Evolutionary conservation across 371 early-diverging fungal species (phyloP).

Genomic region (Apophysomyces elegans): DNA sequence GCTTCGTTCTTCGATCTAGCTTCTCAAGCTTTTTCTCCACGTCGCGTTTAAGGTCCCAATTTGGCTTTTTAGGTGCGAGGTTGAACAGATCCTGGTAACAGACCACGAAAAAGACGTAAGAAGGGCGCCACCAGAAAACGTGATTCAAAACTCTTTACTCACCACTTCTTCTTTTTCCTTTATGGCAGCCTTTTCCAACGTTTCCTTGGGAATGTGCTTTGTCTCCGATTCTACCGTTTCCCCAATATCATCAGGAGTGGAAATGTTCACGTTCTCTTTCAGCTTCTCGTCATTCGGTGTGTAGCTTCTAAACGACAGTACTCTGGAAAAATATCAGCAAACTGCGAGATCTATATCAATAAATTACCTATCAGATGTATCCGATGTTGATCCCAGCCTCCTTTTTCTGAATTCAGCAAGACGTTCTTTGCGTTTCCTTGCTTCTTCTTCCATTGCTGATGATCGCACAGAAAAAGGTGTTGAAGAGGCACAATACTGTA

Average conservation of each 20-base stretch:
- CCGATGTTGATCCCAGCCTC: conserved; percentile 34
- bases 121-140: background rate
- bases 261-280: conserved; percentile 49
- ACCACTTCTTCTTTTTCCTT: conserved; percentile 74
- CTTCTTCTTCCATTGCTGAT: conserved; percentile 64
- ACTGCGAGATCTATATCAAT: background rate
- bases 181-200: conserved; percentile 62
- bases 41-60: conserved; percentile 90
- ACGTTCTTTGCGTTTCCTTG: conserved; percentile 72
- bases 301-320: conserved; percentile 64
- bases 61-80: conserved; percentile 83
- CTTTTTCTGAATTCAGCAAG: conserved; percentile 68
- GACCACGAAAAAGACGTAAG: background rate
- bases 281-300: conserved; percentile 57
- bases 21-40: conserved; percentile 76
- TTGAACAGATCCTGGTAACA: conserved; percentile 70
- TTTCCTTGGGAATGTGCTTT: conserved; percentile 60
- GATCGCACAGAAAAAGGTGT: background rate
- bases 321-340: conserved; percentile 19
- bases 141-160: conserved; percentile 21
- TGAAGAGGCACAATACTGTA: too few species aligned
- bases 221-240: conserved; percentile 64
- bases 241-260: conserved; percentile 50
- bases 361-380: conserved; percentile 29
- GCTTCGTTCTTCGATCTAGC: conserved; percentile 74